Percentiles rank a stretch among this genome's conserved stretches.
Conservation (phyloP, 2,329 filamentous ascomycete genomes). For the Exophiala xenobiotica region DNA sequence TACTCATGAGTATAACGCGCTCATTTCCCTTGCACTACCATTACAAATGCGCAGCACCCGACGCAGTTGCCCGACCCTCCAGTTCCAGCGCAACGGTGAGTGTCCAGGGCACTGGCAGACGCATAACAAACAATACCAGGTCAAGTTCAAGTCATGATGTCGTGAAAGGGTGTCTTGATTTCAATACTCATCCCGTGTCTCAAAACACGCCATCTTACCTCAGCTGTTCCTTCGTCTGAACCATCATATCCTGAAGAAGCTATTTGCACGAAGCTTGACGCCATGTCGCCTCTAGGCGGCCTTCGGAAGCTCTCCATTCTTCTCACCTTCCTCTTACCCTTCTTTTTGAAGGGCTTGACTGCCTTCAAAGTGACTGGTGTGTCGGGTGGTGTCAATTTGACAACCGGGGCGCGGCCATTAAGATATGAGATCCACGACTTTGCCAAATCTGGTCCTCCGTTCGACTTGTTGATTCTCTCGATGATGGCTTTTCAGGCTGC, state of each 20-base stretch:
- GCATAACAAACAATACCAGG: conserved; percentile 15
- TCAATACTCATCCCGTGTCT: not conserved
- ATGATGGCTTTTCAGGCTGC: conserved; percentile 70
- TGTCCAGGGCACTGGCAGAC: conserved; percentile 12
- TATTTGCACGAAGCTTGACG: not conserved
- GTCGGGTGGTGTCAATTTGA: conserved; percentile 31
- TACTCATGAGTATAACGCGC: not conserved
- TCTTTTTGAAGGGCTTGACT: conserved; percentile 3
- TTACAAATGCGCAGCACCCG: conserved; percentile 18
- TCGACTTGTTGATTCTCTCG: conserved; percentile 74
- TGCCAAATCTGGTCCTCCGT: conserved; percentile 58
- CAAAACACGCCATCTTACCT: conserved; percentile 4
- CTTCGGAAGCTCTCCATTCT: not conserved
- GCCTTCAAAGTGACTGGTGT: conserved; percentile 34
- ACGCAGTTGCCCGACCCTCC: conserved; percentile 25
- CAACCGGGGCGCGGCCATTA: conserved; percentile 36
- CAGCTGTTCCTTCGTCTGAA: conserved; percentile 6
- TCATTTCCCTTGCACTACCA: conserved; percentile 11
- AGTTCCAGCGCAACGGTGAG: conserved; percentile 22
- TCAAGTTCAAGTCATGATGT: not conserved
- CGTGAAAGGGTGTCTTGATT: conserved; percentile 2
- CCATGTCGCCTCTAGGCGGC: conserved; percentile 11
- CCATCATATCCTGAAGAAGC: not conserved
- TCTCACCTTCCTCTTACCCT: conserved; percentile 7
- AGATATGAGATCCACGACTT: conserved; percentile 70